A percentile compares a stretch with the other conserved stretches of the same genome.
Evolutionary conservation across 768 basidiomycete species (phyloP).

Genomic region (Roridomyces roridus): DNA sequence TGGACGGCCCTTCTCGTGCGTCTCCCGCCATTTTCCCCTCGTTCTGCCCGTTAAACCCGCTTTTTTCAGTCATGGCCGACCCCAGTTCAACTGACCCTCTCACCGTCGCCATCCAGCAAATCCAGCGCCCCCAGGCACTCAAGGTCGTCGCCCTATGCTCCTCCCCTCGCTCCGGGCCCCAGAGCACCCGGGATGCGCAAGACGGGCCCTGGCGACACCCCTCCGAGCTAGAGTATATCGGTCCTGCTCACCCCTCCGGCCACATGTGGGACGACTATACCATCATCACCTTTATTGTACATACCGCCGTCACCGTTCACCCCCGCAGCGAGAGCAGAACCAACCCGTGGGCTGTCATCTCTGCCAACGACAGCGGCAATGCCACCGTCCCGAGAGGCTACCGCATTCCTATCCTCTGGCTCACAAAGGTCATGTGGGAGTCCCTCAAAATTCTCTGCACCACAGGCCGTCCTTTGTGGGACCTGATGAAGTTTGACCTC

Average conservation of each 20-base stretch:
- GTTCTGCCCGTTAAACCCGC: slow-evolving; percentile 17
- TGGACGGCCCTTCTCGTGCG: background rate
- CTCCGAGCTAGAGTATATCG: slow-evolving; percentile 22
- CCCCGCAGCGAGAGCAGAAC: slow-evolving; percentile 20
- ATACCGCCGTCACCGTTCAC: slow-evolving; percentile 17
- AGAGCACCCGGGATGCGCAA: slow-evolving; percentile 3
- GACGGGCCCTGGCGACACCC: slow-evolving; percentile 7
- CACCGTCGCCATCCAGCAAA: slow-evolving; percentile 8
- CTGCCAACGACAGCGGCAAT: slow-evolving; percentile 2
- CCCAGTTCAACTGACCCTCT: slow-evolving; percentile 6
- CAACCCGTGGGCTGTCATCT: slow-evolving; percentile 21
- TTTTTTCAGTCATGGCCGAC: slow-evolving; percentile 14
- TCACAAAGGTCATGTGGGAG: slow-evolving; percentile 22
- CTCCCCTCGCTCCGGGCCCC: slow-evolving; percentile 14
- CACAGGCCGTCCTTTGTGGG: slow-evolving; percentile 19
- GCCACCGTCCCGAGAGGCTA: slow-evolving; percentile 23
- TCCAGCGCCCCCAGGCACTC: slow-evolving; percentile 4
- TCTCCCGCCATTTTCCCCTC: background rate
- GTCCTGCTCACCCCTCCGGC: slow-evolving; percentile 2
- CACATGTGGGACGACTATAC: slow-evolving; percentile 16
- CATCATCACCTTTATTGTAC: slow-evolving; percentile 17
- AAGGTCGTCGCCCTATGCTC: slow-evolving; percentile 21
- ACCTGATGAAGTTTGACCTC: slow-evolving; percentile 19
- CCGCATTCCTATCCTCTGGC: slow-evolving; percentile 21
- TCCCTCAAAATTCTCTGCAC: slow-evolving; percentile 17